Evolutionary conservation across 345 rosid genomes (phyloP).

Genomic region (Hevea brasiliensis): DNA sequence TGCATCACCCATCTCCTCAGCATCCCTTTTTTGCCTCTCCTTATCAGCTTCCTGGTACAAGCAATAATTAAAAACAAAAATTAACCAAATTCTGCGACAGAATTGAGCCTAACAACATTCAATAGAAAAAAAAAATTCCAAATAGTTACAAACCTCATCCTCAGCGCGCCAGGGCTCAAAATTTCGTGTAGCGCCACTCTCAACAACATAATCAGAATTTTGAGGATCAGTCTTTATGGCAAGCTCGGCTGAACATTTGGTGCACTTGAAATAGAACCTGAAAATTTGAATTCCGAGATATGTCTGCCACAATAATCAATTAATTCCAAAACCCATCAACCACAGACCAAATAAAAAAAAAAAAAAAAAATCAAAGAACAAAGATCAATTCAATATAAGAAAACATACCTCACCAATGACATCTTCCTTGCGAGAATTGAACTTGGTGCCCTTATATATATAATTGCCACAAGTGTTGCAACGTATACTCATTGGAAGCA

Average conservation of each 20-base stretch:
- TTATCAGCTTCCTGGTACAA: conserved; percentile 49
- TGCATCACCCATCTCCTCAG: conserved; percentile 92
- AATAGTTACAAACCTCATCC: conserved; percentile 70
- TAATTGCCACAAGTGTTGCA: conserved; percentile 87
- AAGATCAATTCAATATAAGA: no score
- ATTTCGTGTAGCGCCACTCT: conserved; percentile 80
- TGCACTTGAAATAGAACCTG: conserved; percentile 92
- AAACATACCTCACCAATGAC: conserved; percentile 80
- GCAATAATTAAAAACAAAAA: neutral
- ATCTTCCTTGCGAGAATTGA: conserved; percentile 91
- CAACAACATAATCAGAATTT: conserved; percentile 86
- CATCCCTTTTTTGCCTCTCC: conserved; percentile 58
- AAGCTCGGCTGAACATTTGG: conserved; percentile 88
- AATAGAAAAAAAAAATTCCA: neutral
- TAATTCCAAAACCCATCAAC: neutral
- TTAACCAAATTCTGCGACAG: neutral
- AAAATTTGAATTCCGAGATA: conserved; percentile 90
- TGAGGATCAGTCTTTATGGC: conserved; percentile 92
- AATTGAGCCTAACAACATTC: no score
- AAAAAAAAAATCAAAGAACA: no score
- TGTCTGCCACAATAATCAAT: conserved; percentile 44
- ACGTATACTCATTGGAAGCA: conserved; percentile 98
- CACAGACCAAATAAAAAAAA: neutral
- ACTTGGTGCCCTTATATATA: conserved; percentile 90
- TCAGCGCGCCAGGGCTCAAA: conserved; percentile 95